These are phyloP conservation scores for Diaporthe sp. DNA, from an alignment of 2,329 filamentous ascomycete genomes.

Conservation along the genomic window DNA sequence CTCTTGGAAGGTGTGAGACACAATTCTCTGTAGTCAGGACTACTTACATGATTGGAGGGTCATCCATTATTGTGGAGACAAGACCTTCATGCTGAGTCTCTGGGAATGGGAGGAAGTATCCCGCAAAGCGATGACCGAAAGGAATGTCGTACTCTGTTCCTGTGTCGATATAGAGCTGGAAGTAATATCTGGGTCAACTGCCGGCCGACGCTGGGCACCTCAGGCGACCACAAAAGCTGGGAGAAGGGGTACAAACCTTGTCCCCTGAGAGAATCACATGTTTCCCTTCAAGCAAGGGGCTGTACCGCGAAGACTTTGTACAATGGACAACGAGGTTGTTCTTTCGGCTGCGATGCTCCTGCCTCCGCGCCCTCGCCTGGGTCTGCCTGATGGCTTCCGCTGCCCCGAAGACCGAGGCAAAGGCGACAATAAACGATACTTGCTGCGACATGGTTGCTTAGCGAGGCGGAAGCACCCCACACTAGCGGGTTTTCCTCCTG, in stretches of 20 bases:
- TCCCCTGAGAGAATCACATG: conserved; percentile 60
- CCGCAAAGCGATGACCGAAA: conserved; percentile 66
- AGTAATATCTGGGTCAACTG: conserved; percentile 30
- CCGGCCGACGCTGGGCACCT: not conserved
- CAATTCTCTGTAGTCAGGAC: not conserved
- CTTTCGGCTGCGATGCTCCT: conserved; percentile 63
- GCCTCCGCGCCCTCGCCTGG: conserved; percentile 59
- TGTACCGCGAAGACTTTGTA: conserved; percentile 60
- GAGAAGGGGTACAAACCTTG: conserved; percentile 49
- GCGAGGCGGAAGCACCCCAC: conserved; percentile 4
- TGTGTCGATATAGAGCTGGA: conserved; percentile 63
- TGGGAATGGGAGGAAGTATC: conserved; percentile 71
- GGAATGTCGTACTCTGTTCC: conserved; percentile 47
- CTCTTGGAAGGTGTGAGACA: not conserved
- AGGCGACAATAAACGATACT: conserved; percentile 54
- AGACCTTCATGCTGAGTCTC: conserved; percentile 62
- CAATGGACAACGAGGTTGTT: conserved; percentile 63
- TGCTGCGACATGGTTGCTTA: conserved; percentile 34
- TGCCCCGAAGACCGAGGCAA: conserved; percentile 60
- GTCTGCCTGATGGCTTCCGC: conserved; percentile 63
- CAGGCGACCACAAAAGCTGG: not conserved
- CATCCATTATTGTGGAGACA: conserved; percentile 63
- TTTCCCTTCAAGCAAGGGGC: conserved; percentile 59
- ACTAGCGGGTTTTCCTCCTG: conserved; percentile 17
- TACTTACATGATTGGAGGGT: conserved; percentile 58